Evolutionary conservation across 768 basidiomycete species (phyloP), one percentile per base, ranked within the genome.

Genomic region (Rhodotorula taiwanensis): DNA sequence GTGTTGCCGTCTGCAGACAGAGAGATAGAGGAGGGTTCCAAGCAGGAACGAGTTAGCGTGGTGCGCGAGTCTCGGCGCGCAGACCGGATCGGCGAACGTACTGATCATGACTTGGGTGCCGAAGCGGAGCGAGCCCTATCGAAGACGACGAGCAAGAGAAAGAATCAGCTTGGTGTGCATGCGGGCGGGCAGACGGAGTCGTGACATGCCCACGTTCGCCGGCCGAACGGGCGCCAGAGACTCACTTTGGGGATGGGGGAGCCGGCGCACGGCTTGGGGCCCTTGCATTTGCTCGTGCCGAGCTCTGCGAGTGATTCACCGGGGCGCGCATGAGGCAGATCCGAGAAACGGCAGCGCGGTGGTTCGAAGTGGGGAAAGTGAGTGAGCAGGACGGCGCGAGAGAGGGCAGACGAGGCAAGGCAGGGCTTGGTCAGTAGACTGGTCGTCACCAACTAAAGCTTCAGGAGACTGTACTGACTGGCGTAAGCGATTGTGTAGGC

Each of bases 181-280:
- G 15, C 43, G 43, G 7, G 9, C 43, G 43, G 43, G 13, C 16
- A 44, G 43, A 18, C 43, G 5, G n/a, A n/a, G n/a, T n/a, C n/a
- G n/a, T 16, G 36, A 39, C 36, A 9, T 9, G 9, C 36, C 16
- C 36, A 9, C 36, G 10, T 39, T 9, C 36, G 36, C 10, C 36
- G 36, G 36, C 10, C 9, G 36, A 9, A 16, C 36, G 36, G 16
- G 16, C 9, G 36, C 36, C 36, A 39, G 49, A n/a, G n/a, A 50
- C n/a, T 9, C 14, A 52, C 89, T 77, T 94, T 94, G 20, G 55
- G 73, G 61, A 95, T 86, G 34, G 80, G 67, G 11, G 83, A 88
- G 47, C 89, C 89, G 83, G 75, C 66, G 67, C 75, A 76, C 21
- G 63, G 62, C 60, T 58, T 60, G 4, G 58, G 52, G 23, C 67